Base-by-base conservation (phyloP, 345 rosid genomes). In the Raphanus sativus region DNA sequence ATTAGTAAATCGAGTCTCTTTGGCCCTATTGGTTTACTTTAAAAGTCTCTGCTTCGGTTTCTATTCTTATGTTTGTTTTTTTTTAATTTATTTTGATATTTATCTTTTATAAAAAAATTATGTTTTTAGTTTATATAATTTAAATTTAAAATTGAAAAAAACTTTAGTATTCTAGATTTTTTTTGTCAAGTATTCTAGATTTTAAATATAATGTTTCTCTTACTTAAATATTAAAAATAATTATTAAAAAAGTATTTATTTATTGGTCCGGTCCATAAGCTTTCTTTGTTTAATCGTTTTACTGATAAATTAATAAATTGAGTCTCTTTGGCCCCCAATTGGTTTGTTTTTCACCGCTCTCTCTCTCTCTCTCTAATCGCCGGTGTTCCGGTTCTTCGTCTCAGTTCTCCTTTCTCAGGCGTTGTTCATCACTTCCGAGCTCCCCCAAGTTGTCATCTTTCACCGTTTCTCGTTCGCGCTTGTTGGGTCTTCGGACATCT, bases 231-330 rank as follows among this genome's bases (percentile, higher is more conserved):
- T 36, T 36, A 40, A 40, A 40, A 40, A 40, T 40, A 3, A 40
- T 11, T 40, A 15, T 8, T 2, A 33, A 0, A 40, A 40, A 34
- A 8, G 1, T 48, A 33, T 50, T 76, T 76, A 62, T 70, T 56
- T 70, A 56, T 38, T 26, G 40, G 10, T 1, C 4, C 30, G 30
- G 30, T n/a, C 75, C 75, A 8, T 21, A 6, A 70, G 10, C 66
- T 77, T 65, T 65, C 40, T 45, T 78, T 42, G 48, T 71, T 71
- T 72, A 65, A 65, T 65, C 33, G 4, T 65, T 59, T 65, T 24
- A 55, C 0, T 0, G 1, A n/a, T 56, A 56, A 55, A 77, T 2
- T 71, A 42, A 42, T 58, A 71, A 58, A 71, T 32, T 42, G 67
- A 21, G 62, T 59, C 68, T 71, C 58, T 65, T 77, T 65, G 33